Percentiles rank a stretch among this genome's conserved stretches.
Evolutionary conservation across 2,329 filamentous ascomycete species (phyloP).

Genomic region (Hypoxylon sp.): DNA sequence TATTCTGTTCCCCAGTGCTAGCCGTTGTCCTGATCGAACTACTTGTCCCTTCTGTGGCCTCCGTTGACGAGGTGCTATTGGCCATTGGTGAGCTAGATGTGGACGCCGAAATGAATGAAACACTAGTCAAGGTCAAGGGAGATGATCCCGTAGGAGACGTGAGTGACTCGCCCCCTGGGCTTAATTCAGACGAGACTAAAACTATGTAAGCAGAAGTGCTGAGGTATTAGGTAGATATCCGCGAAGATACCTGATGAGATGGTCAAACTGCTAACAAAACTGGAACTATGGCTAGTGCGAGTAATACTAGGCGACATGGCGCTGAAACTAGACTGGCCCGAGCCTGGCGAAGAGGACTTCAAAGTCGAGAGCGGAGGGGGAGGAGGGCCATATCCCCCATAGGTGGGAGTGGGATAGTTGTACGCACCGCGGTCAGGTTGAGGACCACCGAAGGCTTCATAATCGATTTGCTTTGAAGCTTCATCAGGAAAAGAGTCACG

Average conservation of each 20-base stretch:
- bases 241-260: conserved; percentile 25
- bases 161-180: conserved; percentile 11
- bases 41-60: conserved; percentile 23
- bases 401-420: conserved; percentile 47
- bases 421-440: conserved; percentile 44
- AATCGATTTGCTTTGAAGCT: conserved; percentile 32
- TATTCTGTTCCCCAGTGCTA: conserved; percentile 20
- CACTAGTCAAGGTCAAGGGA: conserved; percentile 4
- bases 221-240: not conserved
- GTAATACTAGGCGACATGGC: conserved; percentile 17
- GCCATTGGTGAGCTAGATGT: conserved; percentile 1
- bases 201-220: conserved; percentile 11
- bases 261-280: conserved; percentile 7
- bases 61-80: conserved; percentile 19
- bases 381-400: conserved; percentile 50
- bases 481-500: conserved; percentile 24
- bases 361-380: conserved; percentile 44
- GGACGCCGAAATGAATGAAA: conserved; percentile 2
- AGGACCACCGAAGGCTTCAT: conserved; percentile 43
- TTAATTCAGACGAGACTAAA: conserved; percentile 21
- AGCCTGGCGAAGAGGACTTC: conserved; percentile 26
- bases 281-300: conserved; percentile 12
- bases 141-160: conserved; percentile 5
- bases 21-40: conserved; percentile 10
- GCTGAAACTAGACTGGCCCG: conserved; percentile 27